Evolutionary conservation across 2,329 filamentous ascomycete species (phyloP).

Genomic region (Fusarium sp.): DNA sequence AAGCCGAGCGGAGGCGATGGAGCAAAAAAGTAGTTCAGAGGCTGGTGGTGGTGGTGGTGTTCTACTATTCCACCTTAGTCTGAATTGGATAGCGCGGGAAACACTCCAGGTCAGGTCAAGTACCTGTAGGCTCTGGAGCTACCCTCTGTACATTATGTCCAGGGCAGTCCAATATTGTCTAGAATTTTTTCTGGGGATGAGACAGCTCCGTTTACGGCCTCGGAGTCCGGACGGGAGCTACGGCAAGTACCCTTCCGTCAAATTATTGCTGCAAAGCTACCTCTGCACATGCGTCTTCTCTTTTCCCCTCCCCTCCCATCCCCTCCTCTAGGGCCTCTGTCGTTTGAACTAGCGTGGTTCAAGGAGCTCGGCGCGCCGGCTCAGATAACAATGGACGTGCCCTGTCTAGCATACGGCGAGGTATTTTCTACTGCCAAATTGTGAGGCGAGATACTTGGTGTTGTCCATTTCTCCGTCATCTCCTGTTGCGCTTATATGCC

Average conservation of each 20-base stretch:
- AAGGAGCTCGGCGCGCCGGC: not conserved
- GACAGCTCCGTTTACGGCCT: slow-evolving; percentile 51
- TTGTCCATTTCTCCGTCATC: not conserved
- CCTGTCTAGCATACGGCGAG: not conserved
- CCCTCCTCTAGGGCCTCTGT: slow-evolving; percentile 2
- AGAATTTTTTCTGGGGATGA: slow-evolving; percentile 47
- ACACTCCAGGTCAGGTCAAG: slow-evolving; percentile 25
- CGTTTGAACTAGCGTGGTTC: not conserved
- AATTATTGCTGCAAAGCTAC: not conserved
- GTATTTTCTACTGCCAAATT: not conserved
- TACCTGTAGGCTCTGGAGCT: slow-evolving; percentile 18
- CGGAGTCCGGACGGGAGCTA: slow-evolving; percentile 46
- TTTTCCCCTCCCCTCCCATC: not conserved
- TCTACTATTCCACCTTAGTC: slow-evolving; percentile 15
- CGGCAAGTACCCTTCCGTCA: not conserved
- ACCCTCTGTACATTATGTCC: not conserved
- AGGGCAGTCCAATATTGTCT: slow-evolving; percentile 25
- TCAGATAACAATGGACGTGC: not conserved
- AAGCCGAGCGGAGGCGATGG: slow-evolving; percentile 29
- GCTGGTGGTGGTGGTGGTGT: slow-evolving; percentile 3
- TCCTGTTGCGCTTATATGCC: not conserved
- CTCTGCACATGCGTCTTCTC: not conserved
- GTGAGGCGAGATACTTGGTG: not conserved
- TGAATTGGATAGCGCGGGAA: slow-evolving; percentile 25
- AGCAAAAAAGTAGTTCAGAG: slow-evolving; percentile 31